Evolutionary conservation across 805 yeast genomes (phyloP).

Genomic region (Saccharomyces paradoxus): DNA sequence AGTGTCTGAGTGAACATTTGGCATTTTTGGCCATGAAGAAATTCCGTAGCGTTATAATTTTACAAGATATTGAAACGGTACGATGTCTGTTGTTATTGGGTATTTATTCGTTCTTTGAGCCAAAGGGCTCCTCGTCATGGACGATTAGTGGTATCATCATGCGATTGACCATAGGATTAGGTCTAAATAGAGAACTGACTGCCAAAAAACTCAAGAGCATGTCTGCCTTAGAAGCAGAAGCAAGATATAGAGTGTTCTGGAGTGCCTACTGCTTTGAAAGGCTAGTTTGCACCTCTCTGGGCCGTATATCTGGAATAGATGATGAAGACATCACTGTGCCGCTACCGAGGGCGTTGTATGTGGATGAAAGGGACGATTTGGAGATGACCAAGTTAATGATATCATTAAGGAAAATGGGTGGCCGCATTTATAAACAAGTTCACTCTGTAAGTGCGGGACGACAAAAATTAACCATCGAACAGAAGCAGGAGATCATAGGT

Average conservation of each 20-base stretch:
- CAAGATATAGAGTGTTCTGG: slow-evolving; percentile 43
- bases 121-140: slow-evolving; percentile 44
- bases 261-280: slow-evolving; percentile 42
- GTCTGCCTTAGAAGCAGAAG: slow-evolving; percentile 34
- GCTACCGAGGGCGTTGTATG: slow-evolving; percentile 33
- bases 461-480: slow-evolving; percentile 24
- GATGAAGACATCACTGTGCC: slow-evolving; percentile 45
- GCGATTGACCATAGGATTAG: slow-evolving; percentile 38
- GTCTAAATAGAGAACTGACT: slow-evolving; percentile 36
- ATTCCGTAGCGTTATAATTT: slow-evolving; percentile 32
- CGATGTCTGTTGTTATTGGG: slow-evolving; percentile 38
- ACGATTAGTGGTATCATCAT: slow-evolving; percentile 41
- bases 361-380: slow-evolving; percentile 36
- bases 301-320: slow-evolving; percentile 41
- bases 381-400: slow-evolving; percentile 37
- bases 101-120: slow-evolving; percentile 44
- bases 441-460: slow-evolving; percentile 39
- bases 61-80: slow-evolving; percentile 36
- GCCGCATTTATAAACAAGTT: slow-evolving; percentile 37
- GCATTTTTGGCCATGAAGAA: slow-evolving; percentile 36
- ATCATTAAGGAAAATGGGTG: slow-evolving; percentile 39
- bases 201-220: slow-evolving; percentile 24
- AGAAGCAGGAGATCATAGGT: slow-evolving; percentile 29
- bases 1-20: slow-evolving; percentile 34
- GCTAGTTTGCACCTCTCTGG: slow-evolving; percentile 40